Percentiles rank a stretch among this genome's conserved stretches.
Evolutionary conservation across 352 stramenopile genomes (phyloP).

Genomic region (Peronospora tabacina): DNA sequence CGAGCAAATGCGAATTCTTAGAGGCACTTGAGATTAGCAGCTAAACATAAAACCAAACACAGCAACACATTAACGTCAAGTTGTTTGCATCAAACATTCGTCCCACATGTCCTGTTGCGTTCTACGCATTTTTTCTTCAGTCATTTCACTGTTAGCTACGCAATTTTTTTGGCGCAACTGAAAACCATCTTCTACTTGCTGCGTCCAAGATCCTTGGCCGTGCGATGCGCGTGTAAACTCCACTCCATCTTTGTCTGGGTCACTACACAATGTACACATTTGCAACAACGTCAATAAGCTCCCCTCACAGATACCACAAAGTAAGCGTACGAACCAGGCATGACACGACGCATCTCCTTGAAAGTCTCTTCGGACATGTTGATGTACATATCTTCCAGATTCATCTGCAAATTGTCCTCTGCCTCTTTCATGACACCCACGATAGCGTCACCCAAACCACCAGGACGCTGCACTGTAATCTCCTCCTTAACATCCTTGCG

Average conservation of each 20-base stretch:
- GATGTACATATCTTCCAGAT: constrained; percentile 91
- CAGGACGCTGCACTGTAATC: constrained; percentile 33
- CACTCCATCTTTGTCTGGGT: constrained; percentile 88
- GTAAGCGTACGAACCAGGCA: constrained; percentile 56
- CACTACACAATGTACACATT: constrained; percentile 29
- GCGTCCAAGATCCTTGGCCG: constrained; percentile 58
- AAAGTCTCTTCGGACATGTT: constrained; percentile 93
- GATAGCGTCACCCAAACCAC: constrained; percentile 54
- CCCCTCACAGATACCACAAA: background rate
- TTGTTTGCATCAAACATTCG: constrained; percentile 1
- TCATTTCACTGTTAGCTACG: constrained; percentile 7
- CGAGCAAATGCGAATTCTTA: constrained; percentile 50
- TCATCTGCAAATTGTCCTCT: constrained; percentile 82
- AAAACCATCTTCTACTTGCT: constrained; percentile 45
- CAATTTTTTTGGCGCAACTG: background rate
- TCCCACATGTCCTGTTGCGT: constrained; percentile 8
- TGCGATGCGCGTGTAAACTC: constrained; percentile 78
- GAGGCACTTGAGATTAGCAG: constrained; percentile 30
- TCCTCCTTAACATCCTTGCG: constrained; percentile 61
- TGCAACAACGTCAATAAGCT: background rate
- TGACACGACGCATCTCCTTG: constrained; percentile 92
- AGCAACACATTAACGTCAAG: constrained; percentile 4
- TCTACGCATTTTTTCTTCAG: constrained; percentile 10
- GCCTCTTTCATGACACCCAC: constrained; percentile 67
- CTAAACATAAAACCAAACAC: constrained; percentile 9